Conservation (phyloP, 1,284 basidiomycete species). For the Marasmius sp. region DNA sequence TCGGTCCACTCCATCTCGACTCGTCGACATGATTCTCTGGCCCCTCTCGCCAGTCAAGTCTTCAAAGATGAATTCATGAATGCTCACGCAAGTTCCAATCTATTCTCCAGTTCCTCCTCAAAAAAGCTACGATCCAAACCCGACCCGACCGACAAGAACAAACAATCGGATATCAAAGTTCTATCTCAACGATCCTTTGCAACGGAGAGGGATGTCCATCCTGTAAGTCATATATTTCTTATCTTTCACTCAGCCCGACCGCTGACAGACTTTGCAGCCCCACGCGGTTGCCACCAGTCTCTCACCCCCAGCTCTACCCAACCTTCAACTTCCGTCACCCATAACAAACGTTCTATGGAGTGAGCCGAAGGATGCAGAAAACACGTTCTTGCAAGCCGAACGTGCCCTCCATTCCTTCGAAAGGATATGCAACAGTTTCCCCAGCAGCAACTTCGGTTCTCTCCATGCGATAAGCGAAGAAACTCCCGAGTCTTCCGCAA, state of each 20-base stretch:
- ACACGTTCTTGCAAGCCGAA: slow-evolving; percentile 10
- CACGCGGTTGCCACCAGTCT: not conserved
- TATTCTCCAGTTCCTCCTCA: slow-evolving; percentile 8
- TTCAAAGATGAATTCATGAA: slow-evolving; percentile 20
- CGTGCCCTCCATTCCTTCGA: slow-evolving; percentile 13
- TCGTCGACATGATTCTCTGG: slow-evolving; percentile 4
- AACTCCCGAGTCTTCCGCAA: not conserved
- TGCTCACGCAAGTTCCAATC: slow-evolving; percentile 6
- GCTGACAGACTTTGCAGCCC: not conserved
- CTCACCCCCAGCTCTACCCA: not conserved
- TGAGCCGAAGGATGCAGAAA: not conserved
- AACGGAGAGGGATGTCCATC: not conserved
- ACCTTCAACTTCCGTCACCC: not conserved
- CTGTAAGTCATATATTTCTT: no score
- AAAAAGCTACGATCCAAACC: not conserved
- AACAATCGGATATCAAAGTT: not conserved
- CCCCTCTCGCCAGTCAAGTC: slow-evolving; percentile 22
- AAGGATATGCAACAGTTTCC: slow-evolving; percentile 12
- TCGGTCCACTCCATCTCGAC: not conserved
- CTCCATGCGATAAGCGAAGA: slow-evolving; percentile 11
- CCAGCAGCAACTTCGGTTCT: slow-evolving; percentile 10
- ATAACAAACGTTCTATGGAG: not conserved
- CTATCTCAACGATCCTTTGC: not conserved
- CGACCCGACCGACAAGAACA: not conserved
- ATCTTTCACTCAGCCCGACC: no score